A percentile compares a stretch with the other conserved stretches of the same genome.
These are phyloP conservation scores for Pyronema domesticum DNA, from an alignment of 495 filamentous ascomycete species.

Conservation along the genomic window DNA sequence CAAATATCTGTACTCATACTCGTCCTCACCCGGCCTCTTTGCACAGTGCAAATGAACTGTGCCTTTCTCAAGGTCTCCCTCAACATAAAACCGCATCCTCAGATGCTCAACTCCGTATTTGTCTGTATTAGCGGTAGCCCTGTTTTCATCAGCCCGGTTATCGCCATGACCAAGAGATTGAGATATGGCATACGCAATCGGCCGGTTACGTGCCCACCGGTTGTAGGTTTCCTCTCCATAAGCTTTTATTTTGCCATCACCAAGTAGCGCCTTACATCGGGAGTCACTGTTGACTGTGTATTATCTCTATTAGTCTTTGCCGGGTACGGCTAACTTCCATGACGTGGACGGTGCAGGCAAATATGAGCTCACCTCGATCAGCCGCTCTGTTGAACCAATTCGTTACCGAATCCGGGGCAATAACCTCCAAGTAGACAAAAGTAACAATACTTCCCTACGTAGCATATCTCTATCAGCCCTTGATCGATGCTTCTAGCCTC, in stretches of 20 bases:
- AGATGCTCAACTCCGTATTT: slow-evolving; percentile 58
- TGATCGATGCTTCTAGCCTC: neutral
- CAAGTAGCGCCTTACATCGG: slow-evolving; percentile 55
- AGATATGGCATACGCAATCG: slow-evolving; percentile 43
- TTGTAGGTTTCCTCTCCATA: slow-evolving; percentile 70
- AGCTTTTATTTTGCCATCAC: slow-evolving; percentile 54
- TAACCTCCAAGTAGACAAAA: slow-evolving; percentile 69
- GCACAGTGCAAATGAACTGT: slow-evolving; percentile 61
- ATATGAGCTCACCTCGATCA: slow-evolving; percentile 29
- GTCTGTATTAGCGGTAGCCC: slow-evolving; percentile 34
- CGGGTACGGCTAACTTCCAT: no score
- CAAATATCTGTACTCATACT: slow-evolving; percentile 68
- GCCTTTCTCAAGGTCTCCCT: slow-evolving; percentile 61
- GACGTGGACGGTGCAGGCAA: no score
- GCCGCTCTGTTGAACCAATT: slow-evolving; percentile 80
- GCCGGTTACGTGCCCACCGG: slow-evolving; percentile 68
- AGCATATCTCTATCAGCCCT: slow-evolving; percentile 8
- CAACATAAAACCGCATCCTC: slow-evolving; percentile 71
- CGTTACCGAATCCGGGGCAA: slow-evolving; percentile 68
- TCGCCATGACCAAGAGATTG: neutral
- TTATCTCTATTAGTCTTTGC: neutral
- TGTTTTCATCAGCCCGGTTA: neutral
- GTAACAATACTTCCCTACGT: slow-evolving; percentile 53
- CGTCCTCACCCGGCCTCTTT: slow-evolving; percentile 40
- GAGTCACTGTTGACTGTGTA: slow-evolving; percentile 45